Conservation (phyloP, 306 rosid genomes). For the Gastrolobium bilobum region DNA sequence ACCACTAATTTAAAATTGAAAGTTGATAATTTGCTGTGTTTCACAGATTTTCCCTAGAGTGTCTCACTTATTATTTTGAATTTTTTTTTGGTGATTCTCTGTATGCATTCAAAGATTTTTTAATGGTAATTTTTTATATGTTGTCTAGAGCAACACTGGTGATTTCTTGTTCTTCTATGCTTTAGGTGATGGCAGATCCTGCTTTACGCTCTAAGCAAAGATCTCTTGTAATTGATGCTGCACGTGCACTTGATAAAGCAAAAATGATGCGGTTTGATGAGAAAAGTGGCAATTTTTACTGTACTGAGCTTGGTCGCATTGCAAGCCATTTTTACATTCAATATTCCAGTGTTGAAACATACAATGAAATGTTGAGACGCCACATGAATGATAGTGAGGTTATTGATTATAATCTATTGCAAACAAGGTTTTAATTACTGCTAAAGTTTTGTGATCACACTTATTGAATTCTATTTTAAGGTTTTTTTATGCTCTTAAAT, state of each 20-base stretch:
- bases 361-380: constrained; percentile 91
- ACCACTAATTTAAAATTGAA: constrained; percentile 29
- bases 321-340: constrained; percentile 99
- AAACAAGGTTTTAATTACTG: constrained; percentile 21
- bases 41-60: not conserved
- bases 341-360: constrained; percentile 94
- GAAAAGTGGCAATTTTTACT: constrained; percentile 97
- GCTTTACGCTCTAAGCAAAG: constrained; percentile 87
- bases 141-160: constrained; percentile 14
- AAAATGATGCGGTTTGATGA: constrained; percentile 99
- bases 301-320: constrained; percentile 99
- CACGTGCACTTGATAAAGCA: constrained; percentile 95
- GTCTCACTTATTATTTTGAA: constrained; percentile 9
- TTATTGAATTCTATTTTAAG: constrained; percentile 13
- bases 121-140: constrained; percentile 17
- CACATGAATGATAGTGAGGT: constrained; percentile 98
- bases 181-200: constrained; percentile 93
- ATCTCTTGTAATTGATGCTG: constrained; percentile 89
- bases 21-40: constrained; percentile 47
- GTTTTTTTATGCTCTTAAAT: not conserved
- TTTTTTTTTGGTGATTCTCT: constrained; percentile 7
- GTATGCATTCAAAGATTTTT: constrained; percentile 16
- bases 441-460: constrained; percentile 14
- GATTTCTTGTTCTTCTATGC: constrained; percentile 50
- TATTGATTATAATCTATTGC: constrained; percentile 47